Conservation (phyloP, 306 rosid genomes). For the Elaeagnus macrophylla region DNA sequence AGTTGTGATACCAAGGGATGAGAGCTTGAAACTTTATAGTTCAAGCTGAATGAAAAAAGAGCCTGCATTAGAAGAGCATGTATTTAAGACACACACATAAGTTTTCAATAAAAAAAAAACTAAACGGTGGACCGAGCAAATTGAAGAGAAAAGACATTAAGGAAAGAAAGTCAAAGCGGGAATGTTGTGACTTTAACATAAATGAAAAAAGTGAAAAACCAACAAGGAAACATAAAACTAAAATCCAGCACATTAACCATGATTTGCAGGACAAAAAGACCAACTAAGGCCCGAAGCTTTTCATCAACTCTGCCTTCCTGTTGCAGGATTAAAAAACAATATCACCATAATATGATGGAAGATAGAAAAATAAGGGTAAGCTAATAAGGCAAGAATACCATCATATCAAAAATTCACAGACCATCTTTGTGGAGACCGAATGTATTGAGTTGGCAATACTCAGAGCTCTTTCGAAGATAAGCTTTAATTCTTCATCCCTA, state of each 20-base stretch:
- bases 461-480: constrained; percentile 43
- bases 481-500: constrained; percentile 32
- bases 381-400: constrained; percentile 9
- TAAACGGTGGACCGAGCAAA: background rate
- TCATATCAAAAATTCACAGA: constrained; percentile 30
- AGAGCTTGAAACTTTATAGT: constrained; percentile 31
- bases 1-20: constrained; percentile 37
- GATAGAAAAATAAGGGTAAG: constrained; percentile 17
- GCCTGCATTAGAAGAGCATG: constrained; percentile 42
- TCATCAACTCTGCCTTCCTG: constrained; percentile 49
- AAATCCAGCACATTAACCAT: constrained; percentile 34
- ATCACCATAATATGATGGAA: constrained; percentile 8
- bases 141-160: background rate
- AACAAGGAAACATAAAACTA: constrained; percentile 7
- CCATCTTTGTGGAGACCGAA: constrained; percentile 54
- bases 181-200: background rate
- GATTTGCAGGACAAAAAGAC: constrained; percentile 64
- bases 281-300: constrained; percentile 63
- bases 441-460: constrained; percentile 58
- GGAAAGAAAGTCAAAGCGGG: constrained; percentile 1
- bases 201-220: background rate
- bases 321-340: constrained; percentile 15
- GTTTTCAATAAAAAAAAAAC: background rate
- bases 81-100: constrained; percentile 10
- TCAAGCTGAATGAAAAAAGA: constrained; percentile 52